phyloP scores from a whole-genome alignment of 805 yeast species.

The Hanseniaspora pseudoguilliermondii region DNA sequence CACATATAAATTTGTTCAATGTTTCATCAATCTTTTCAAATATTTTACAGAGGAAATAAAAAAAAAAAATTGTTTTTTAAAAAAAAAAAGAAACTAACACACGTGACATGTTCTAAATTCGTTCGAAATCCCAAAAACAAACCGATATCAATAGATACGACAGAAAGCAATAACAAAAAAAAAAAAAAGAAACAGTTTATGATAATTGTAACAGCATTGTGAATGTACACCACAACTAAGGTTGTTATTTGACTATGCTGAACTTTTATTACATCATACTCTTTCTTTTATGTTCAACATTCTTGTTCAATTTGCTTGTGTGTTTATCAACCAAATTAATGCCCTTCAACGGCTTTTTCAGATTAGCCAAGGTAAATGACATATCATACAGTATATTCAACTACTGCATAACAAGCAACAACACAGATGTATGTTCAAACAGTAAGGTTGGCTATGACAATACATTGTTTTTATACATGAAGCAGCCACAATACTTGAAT shows the following conservation, averaged over 20 bases:
- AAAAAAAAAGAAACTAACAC: background rate
- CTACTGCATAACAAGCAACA: slow-evolving; percentile 35
- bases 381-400: slow-evolving; percentile 25
- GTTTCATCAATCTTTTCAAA: too few relatives aligned
- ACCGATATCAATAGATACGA: too few relatives aligned
- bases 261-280: background rate
- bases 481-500: background rate
- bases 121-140: too few relatives aligned
- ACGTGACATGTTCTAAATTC: background rate
- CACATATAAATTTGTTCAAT: too few relatives aligned
- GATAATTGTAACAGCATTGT: too few relatives aligned
- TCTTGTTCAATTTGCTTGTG: background rate
- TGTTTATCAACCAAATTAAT: background rate
- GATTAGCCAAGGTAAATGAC: background rate
- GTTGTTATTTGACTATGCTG: background rate
- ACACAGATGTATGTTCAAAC: slow-evolving; percentile 19
- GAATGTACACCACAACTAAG: too few relatives aligned
- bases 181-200: background rate
- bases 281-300: background rate
- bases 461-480: background rate
- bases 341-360: background rate
- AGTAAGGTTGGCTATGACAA: background rate
- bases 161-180: too few relatives aligned
- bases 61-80: too few relatives aligned
- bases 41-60: background rate